Base-by-base conservation (phyloP, 2,329 filamentous ascomycete species). In the Tolypocladium amazonense region DNA sequence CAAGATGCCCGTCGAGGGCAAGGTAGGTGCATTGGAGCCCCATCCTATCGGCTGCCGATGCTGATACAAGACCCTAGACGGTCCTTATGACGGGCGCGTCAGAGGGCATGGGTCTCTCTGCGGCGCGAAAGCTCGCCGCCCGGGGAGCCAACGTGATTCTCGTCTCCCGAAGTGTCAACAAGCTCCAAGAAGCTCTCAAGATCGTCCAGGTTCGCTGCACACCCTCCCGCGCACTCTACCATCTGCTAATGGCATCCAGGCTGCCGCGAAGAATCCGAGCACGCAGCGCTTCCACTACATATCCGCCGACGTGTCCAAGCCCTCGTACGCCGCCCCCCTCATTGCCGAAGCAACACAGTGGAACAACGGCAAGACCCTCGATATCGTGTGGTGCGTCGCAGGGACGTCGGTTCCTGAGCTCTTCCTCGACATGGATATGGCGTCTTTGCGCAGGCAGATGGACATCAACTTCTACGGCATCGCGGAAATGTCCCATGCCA, bases 351-450 rank as follows among this genome's bases (percentile, higher is more conserved):
- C 87, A 55, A 88, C 83, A 2, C 74, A 78, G 27, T 96, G 92
- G 92, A 97, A 97, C 76, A 77, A 86, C 64, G 86, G 83, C 59
- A 72, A 77, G 30, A 73, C 86, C 35, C 90, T 90, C 0, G 93
- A 97, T 70, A 81, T 97, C 60, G 89, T 97, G 39, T 97, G 94
- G 92, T 92, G 90, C 71, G 83, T 92, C 57, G 93, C 93, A 3
- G 93, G 93, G 62, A 79, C 83, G 64, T 83, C 89, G 7, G 80
- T 79, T 20, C 92, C 92, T 0, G 81, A 84, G 41, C 87, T 96
- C 62, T 96, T 93, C 76, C 73, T 89, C 64, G 89, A 96, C 62
- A 85, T 85, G 45, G 81, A 88, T 11, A 77, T 90, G 58, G 76
- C 85, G 9, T 82, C 81, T 14, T 77, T 92, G 65, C 83, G 88